Base-by-base conservation (phyloP, 768 basidiomycete species). In the Lenzites betulinus region DNA sequence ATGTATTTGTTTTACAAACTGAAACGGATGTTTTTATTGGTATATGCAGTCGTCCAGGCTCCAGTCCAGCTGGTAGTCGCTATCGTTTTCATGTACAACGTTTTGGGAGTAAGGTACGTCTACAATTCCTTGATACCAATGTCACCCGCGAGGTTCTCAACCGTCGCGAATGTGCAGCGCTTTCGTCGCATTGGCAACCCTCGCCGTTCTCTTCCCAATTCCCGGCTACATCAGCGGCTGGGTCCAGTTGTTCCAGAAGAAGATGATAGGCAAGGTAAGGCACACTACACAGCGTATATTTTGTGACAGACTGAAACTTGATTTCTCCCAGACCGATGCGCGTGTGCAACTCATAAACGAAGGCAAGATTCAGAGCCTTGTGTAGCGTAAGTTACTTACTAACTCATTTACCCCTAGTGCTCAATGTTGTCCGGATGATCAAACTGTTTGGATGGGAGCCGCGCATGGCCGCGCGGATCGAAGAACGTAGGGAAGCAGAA, bases 401-500 rank as follows among this genome's bases (percentile, higher is more conserved):
- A 35, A 47, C 64, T 15, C 28, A 7, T 54, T 4, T 4, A 11
- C 30, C 11, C 30, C 30, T 5, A 77, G 77, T 69, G 15, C 66
- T 78, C 58, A 65, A 66, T 22, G 71, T 77, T 58, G 58, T 82
- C 4, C 76, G 81, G 16, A 81, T 82, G 76, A 69, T 82, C 70
- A 83, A 83, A 67, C 74, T 80, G 61, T 83, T 81, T 47, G 75
- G 73, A 20, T 75, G 71, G 78, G 78, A 80, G 58, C 42, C 23
- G 2, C 79, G 82, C 49, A 80, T 88, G 67, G 75, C 80, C 25
- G 69, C 78, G 12, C 77, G 77, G 51, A 75, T 93, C 47, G 72
- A 78, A 22, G 78, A 79, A 30, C 83, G 83, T 65, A 80, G 90
- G 60, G 81, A 86, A 43, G 79, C 80, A 3, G 90, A 92, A 70